Evolutionary conservation across 2,329 filamentous ascomycete genomes (phyloP).

Genomic region (Aspergillus neoniger): DNA sequence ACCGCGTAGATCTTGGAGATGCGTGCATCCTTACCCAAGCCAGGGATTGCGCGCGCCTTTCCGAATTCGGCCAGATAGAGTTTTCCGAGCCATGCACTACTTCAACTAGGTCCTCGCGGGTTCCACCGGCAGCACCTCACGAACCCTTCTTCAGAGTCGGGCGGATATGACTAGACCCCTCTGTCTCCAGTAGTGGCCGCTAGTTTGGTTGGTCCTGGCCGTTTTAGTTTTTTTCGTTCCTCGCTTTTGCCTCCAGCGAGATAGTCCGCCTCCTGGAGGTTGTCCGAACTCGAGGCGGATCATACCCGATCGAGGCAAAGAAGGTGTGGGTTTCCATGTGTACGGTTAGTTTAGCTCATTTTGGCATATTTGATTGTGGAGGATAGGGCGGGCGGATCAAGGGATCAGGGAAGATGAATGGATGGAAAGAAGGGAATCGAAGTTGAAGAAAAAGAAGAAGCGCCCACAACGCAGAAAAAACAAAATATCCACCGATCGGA

Average conservation of each 20-base stretch:
- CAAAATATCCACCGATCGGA: not conserved
- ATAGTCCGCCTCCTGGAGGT: not conserved
- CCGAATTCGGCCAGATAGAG: slow-evolving; percentile 22
- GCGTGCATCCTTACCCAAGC: slow-evolving; percentile 1
- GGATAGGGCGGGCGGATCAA: not conserved
- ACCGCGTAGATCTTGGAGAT: not conserved
- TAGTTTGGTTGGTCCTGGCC: slow-evolving; percentile 3
- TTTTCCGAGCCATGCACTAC: slow-evolving; percentile 21
- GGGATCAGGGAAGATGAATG: not conserved
- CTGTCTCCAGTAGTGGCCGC: slow-evolving; percentile 5
- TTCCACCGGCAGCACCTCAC: slow-evolving; percentile 11
- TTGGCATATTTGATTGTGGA: not conserved
- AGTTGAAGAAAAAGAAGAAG: not conserved
- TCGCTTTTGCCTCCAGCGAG: not conserved
- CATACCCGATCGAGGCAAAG: slow-evolving; percentile 2
- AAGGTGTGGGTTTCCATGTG: not conserved
- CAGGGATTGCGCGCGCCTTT: slow-evolving; percentile 16
- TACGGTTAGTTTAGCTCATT: not conserved
- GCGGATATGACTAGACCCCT: slow-evolving; percentile 1
- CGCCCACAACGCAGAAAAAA: not conserved
- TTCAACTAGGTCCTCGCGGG: slow-evolving; percentile 2
- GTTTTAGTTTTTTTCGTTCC: not conserved
- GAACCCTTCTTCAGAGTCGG: slow-evolving; percentile 14
- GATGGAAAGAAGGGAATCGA: not conserved
- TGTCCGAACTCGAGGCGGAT: slow-evolving; percentile 7